Evolutionary conservation across 768 basidiomycete species (phyloP).

Genomic region (Leccinum sublutescens): DNA sequence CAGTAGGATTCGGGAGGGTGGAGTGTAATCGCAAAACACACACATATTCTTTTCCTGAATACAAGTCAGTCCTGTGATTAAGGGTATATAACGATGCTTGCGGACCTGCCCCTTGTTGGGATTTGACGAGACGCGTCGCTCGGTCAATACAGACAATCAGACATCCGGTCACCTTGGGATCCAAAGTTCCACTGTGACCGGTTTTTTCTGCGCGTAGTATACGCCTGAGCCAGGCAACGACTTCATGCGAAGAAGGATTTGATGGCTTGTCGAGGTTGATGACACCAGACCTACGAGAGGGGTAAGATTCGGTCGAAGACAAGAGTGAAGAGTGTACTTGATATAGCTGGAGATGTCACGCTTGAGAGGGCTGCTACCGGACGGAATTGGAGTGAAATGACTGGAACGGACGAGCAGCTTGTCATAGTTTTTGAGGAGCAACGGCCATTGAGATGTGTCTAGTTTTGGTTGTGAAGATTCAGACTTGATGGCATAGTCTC

Average conservation of each 20-base stretch:
- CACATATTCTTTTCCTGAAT: slow-evolving; percentile 93
- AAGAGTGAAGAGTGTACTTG: slow-evolving; percentile 50
- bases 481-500: slow-evolving; percentile 81
- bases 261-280: slow-evolving; percentile 99
- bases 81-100: slow-evolving; percentile 9
- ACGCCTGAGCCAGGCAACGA: slow-evolving; percentile 98
- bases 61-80: slow-evolving; percentile 1
- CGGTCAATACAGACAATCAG: slow-evolving; percentile 99
- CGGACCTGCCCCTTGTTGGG: slow-evolving; percentile 95
- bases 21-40: slow-evolving; percentile 93
- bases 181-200: slow-evolving; percentile 96
- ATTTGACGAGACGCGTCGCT: slow-evolving; percentile 95
- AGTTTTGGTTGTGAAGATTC: slow-evolving; percentile 71
- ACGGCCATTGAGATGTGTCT: slow-evolving; percentile 96
- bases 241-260: slow-evolving; percentile 98
- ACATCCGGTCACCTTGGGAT: slow-evolving; percentile 99
- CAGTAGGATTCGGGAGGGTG: slow-evolving; percentile 72
- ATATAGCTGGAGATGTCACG: slow-evolving; percentile 90
- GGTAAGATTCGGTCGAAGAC: neutral
- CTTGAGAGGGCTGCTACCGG: slow-evolving; percentile 92
- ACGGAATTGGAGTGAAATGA: slow-evolving; percentile 97
- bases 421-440: slow-evolving; percentile 98
- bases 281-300: slow-evolving; percentile 78
- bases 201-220: slow-evolving; percentile 98
- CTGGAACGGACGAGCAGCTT: slow-evolving; percentile 91